Evolutionary conservation across 495 filamentous ascomycete genomes (phyloP).

Genomic region (Podospora appendiculata): DNA sequence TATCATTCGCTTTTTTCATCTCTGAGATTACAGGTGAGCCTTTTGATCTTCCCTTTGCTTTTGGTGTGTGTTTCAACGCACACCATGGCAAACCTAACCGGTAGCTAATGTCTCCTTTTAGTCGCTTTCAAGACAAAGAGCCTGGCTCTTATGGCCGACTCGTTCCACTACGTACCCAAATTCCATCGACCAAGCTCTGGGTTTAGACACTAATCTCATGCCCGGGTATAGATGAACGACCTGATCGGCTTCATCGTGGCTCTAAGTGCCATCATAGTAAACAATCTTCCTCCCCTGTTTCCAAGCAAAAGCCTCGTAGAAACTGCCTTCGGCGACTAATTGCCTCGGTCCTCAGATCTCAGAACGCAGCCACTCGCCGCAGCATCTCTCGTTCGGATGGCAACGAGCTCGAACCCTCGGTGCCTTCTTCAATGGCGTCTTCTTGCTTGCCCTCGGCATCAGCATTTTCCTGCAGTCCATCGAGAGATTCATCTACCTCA

Average conservation of each 20-base stretch:
- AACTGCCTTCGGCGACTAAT: background rate
- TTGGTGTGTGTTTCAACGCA: background rate
- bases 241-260: slow-evolving; percentile 80
- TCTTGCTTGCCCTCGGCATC: slow-evolving; percentile 81
- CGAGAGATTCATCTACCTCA: slow-evolving; percentile 62
- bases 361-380: slow-evolving; percentile 28
- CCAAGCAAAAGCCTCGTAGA: background rate
- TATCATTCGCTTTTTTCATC: slow-evolving; percentile 77
- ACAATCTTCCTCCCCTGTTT: slow-evolving; percentile 1
- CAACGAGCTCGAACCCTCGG: slow-evolving; percentile 87
- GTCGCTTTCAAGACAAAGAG: slow-evolving; percentile 81
- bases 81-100: background rate
- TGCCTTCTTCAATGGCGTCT: slow-evolving; percentile 94
- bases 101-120: slow-evolving; percentile 5
- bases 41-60: background rate
- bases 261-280: slow-evolving; percentile 71
- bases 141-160: slow-evolving; percentile 85
- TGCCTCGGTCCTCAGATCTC: slow-evolving; percentile 28
- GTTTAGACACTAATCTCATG: background rate
- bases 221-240: slow-evolving; percentile 68
- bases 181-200: background rate
- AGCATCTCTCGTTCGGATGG: slow-evolving; percentile 55
- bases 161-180: slow-evolving; percentile 79
- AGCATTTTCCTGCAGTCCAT: slow-evolving; percentile 91
- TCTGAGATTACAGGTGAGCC: slow-evolving; percentile 61